Base-by-base conservation (phyloP, 495 filamentous ascomycete genomes). In the Podospora pseudocomata region DNA sequence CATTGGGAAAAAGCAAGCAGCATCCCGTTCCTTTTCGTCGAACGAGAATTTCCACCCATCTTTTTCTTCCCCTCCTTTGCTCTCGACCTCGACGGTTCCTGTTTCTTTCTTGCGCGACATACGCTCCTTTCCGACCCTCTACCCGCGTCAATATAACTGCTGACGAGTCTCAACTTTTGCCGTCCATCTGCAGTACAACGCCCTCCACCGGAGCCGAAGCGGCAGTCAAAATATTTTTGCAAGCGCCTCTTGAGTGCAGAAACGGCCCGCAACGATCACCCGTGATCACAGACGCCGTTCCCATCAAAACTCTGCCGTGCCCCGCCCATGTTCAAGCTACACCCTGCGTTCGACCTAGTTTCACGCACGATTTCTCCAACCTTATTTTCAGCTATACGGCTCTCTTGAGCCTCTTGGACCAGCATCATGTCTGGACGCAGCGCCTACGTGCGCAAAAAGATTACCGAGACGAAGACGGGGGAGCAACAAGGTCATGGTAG, bases 361-460 rank as follows among this genome's bases (percentile, higher is more conserved):
- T 16, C 39, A 49, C 39, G 6, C 15, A 49, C 39, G 39, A 11
- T 49, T 11, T 11, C 39, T 18, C 39, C 3, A 6, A 11, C 9
- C 39, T n/a, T 20, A 16, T 1, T 7, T 32, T 26, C 32, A 18
- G 16, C 7, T 32, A 61, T 28, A 60, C 20, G 20, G 27, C 16
- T 27, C 59, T 26, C 28, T 3, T 28, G 27, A 61, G 16, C 59
- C 16, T 32, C 59, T 32, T 13, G 5, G 32, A 18, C 20, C 1
- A 58, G 5, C 16, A 78, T 57, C 65, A 86, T 86, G 84, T 86
- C 84, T n/a, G 84, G 84, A 62, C 76, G 84, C 59, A 86, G 84
- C 70, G 84, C 84, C 19, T 80, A 84, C 71, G 83, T 85, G 67
- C 79, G 84, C 65, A 86, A 85, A 72, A 83, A 83, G 77, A 84